Evolutionary conservation across 2,329 filamentous ascomycete genomes (phyloP).

Genomic region (Septoria petroselini): DNA sequence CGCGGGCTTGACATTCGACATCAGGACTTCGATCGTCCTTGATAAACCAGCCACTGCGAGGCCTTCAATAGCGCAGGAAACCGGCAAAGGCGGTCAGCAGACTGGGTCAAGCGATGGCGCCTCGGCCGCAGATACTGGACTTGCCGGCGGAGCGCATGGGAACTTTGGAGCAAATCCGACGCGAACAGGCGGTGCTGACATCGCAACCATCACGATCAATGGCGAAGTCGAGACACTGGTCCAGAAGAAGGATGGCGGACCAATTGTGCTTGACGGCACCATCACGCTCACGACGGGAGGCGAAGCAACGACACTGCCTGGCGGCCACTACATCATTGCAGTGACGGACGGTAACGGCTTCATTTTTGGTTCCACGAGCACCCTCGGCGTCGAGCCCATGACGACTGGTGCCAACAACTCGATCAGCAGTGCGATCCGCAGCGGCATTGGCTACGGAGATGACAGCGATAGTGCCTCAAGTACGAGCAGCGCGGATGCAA

Average conservation of each 20-base stretch:
- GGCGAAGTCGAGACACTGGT: slow-evolving; percentile 15
- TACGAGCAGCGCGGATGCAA: background rate
- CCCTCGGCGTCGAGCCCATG: slow-evolving; percentile 5
- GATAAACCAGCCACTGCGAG: background rate
- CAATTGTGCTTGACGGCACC: slow-evolving; percentile 15
- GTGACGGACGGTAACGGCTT: slow-evolving; percentile 13
- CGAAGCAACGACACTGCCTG: slow-evolving; percentile 13
- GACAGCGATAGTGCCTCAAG: slow-evolving; percentile 1
- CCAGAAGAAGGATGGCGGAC: slow-evolving; percentile 17
- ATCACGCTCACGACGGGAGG: slow-evolving; percentile 22
- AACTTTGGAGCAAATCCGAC: background rate
- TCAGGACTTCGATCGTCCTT: slow-evolving; percentile 10
- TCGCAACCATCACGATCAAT: slow-evolving; percentile 15
- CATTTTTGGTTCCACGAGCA: slow-evolving; percentile 8
- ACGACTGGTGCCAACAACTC: slow-evolving; percentile 1
- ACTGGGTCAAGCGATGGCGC: background rate
- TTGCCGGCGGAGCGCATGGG: background rate
- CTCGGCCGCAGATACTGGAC: background rate
- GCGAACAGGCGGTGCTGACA: slow-evolving; percentile 7
- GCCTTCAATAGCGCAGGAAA: background rate
- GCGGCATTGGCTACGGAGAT: slow-evolving; percentile 4
- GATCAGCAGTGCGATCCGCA: slow-evolving; percentile 8
- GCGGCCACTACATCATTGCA: slow-evolving; percentile 23
- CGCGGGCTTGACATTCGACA: slow-evolving; percentile 20
- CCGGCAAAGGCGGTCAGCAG: background rate